Evolutionary conservation across 1,284 basidiomycete genomes (phyloP), one percentile per base, ranked within the genome.

Genomic region (Quambalaria eucalypti): DNA sequence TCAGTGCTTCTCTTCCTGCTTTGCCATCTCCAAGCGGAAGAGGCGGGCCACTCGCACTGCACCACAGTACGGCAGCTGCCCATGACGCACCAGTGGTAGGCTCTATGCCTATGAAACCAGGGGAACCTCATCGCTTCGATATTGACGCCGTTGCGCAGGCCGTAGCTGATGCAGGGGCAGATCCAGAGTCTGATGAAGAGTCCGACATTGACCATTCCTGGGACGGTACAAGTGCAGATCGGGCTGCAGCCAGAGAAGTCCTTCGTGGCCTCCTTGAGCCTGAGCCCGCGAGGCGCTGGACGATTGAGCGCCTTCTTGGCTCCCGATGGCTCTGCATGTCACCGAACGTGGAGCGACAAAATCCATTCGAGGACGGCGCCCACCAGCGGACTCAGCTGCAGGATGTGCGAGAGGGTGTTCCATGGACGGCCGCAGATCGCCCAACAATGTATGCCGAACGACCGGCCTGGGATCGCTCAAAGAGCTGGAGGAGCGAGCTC

Each of bases 211-310:
- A 70, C 38, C 52, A 56, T 5, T 56, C 52, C 2, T 68, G 65
- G 61, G 62, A 69, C 33, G 69, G 69, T 0, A 55, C 56, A 4
- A 62, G 62, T 33, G 57, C 53, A 56, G 67, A 71, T 26, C 62
- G 69, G n/a, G 60, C 61, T 1, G 60, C 56, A 25, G 64, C 60
- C n/a, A 40, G 69, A 25, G 56, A 64, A 47, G 61, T 66, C 14
- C 56, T 71, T 6, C 56, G 59, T 16, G 66, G 65, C 5, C 50
- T 71, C 14, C 48, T 71, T 19, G 60, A 68, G 28, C 61, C 63
- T 8, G 67, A 71, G n/a, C 62, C 69, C 23, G 42, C 50, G n/a
- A 51, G 56, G 36, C 60, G 69, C n/a, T 71, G 69, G 69, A 69
- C 64, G 6, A 51, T 71, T 33, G 59, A 64, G 28, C 33, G 55